phyloP scores from a whole-genome alignment of 768 basidiomycete genomes.

The Podaxis rugospora region DNA sequence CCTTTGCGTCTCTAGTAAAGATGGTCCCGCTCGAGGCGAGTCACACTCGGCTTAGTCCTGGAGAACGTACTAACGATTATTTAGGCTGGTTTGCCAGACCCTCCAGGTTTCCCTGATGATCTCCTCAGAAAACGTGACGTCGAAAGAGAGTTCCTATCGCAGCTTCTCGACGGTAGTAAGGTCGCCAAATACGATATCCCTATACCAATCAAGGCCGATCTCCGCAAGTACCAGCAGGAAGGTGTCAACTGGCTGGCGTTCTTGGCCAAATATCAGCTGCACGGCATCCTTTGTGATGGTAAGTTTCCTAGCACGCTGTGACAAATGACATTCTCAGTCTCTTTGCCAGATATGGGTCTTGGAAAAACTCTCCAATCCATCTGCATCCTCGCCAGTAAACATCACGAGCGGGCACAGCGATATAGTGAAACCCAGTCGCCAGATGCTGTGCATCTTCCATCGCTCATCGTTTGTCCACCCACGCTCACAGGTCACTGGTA shows the following conservation, averaged over 20 bases:
- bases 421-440: slow-evolving; percentile 62
- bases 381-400: slow-evolving; percentile 93
- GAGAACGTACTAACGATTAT: background rate
- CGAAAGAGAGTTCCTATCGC: slow-evolving; percentile 89
- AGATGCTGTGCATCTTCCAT: slow-evolving; percentile 84
- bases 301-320: slow-evolving; percentile 17
- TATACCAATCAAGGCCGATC: slow-evolving; percentile 84
- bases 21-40: slow-evolving; percentile 96
- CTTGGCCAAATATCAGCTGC: slow-evolving; percentile 94
- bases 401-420: slow-evolving; percentile 76
- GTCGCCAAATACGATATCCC: slow-evolving; percentile 89
- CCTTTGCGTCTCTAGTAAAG: slow-evolving; percentile 94
- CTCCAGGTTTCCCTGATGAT: slow-evolving; percentile 86
- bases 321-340: background rate
- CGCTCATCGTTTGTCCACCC: slow-evolving; percentile 93
- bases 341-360: slow-evolving; percentile 86
- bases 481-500: slow-evolving; percentile 99
- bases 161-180: slow-evolving; percentile 92
- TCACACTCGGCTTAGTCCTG: background rate
- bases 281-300: slow-evolving; percentile 98
- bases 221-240: slow-evolving; percentile 97
- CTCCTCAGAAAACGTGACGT: slow-evolving; percentile 79
- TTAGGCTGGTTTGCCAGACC: slow-evolving; percentile 95
- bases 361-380: slow-evolving; percentile 98
- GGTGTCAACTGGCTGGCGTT: slow-evolving; percentile 99